Base-by-base conservation (phyloP, 805 yeast genomes). In the Candida awuae region DNA sequence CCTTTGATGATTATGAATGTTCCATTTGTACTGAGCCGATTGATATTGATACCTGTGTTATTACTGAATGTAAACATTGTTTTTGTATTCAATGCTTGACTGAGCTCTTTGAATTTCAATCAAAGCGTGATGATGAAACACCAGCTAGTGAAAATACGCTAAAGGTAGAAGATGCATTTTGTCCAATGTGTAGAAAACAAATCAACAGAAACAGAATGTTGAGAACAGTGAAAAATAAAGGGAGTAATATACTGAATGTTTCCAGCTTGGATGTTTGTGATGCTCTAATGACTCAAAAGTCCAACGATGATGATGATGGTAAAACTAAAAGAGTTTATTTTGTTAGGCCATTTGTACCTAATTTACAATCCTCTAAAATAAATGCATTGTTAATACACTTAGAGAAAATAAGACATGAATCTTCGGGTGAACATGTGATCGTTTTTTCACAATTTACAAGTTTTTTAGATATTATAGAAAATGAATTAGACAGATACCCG, bases 361-460 rank as follows among this genome's bases (percentile, higher is more conserved):
- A 66, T 45, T 68, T 66, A 14, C 70, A 77, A 35, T 80, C 95
- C 0, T 73, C 94, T 1, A 87, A 87, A 55, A 66, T 84, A 12
- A 73, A 75, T 47, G 86, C 94, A 0, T 63, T 87, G 19, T 42
- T 84, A 5, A 59, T 66, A 4, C 86, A 82, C 51, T 58, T 86
- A 14, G 63, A 72, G 27, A 61, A 59, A 20, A 59, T 82, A 13
- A 70, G 68, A 40, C 73, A 70, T 19, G 74, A 73, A 13, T 66
- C 73, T 8, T 74, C 80, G 0, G 77, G 76, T 13, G 84, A 79
- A 42, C 86, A 83, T 51, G 75, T 83, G 4, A 87, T 90, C 35
- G 88, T 90, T 0, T 90, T 90, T 53, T 86, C 96, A 2, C 97
- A 90, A 50, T 88, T 88, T 51, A 83, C 95, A 0, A 71, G 84